Evolutionary conservation across 23 red algal genomes (phyloP).

Genomic region (Gracilaria gracilis): DNA sequence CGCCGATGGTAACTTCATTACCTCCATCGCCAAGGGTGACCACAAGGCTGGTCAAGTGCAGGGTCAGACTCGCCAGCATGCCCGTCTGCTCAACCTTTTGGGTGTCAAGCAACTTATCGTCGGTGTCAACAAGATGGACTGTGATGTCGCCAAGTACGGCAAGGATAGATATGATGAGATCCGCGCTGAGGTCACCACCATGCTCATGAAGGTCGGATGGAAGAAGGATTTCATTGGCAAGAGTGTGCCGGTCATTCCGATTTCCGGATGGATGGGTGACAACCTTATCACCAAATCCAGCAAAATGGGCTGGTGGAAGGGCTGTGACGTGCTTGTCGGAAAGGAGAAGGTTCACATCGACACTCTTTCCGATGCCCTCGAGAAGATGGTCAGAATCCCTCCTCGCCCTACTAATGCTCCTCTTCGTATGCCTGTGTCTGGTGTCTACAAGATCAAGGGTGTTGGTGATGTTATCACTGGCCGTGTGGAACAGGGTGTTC

Average conservation of each 20-base stretch:
- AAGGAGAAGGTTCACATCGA: constrained; percentile 82
- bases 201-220: constrained; percentile 96
- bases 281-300: constrained; percentile 90
- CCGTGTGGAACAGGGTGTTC: constrained; percentile 94
- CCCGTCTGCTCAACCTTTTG: constrained; percentile 81
- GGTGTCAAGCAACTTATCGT: constrained; percentile 97
- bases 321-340: constrained; percentile 65
- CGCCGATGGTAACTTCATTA: constrained; percentile 85
- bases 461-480: constrained; percentile 97
- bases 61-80: constrained; percentile 95
- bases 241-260: constrained; percentile 91
- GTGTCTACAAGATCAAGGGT: constrained; percentile 99
- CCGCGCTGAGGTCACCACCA: constrained; percentile 86
- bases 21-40: constrained; percentile 86
- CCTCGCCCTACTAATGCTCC: constrained; percentile 19
- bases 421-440: constrained; percentile 95
- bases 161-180: constrained; percentile 95
- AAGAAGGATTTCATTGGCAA: constrained; percentile 90
- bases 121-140: constrained; percentile 99
- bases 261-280: constrained; percentile 99
- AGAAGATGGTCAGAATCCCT: constrained; percentile 83
- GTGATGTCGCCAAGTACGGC: constrained; percentile 88
- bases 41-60: constrained; percentile 86
- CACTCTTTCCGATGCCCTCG: constrained; percentile 66
- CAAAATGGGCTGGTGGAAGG: constrained; percentile 83